Conservation (phyloP, 352 stramenopile genomes). For the Pythium pyrilobum region DNA sequence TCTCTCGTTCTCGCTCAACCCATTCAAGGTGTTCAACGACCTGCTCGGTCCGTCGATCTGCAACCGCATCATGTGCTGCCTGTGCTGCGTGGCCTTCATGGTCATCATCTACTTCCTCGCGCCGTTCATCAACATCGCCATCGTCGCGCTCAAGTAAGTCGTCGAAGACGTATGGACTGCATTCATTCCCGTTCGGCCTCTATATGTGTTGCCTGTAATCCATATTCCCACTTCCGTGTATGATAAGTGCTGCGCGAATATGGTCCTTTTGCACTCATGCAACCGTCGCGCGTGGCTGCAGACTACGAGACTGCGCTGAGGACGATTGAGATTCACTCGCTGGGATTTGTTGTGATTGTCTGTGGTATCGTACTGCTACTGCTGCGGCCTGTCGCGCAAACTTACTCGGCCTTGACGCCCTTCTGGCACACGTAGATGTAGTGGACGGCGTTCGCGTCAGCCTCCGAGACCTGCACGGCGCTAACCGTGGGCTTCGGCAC, state of each 20-base stretch:
- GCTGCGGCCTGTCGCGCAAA: not conserved
- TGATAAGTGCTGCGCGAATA: no score
- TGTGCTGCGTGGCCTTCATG: slow-evolving; percentile 84
- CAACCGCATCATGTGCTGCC: slow-evolving; percentile 78
- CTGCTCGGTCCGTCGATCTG: slow-evolving; percentile 85
- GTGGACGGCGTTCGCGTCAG: slow-evolving; percentile 92
- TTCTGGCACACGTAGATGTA: slow-evolving; percentile 97
- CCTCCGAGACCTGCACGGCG: slow-evolving; percentile 89
- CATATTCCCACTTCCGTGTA: no score
- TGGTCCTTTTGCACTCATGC: no score
- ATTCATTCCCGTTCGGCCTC: no score
- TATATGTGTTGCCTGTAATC: no score
- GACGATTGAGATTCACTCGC: no score
- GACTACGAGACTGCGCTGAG: no score
- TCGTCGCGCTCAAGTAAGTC: slow-evolving; percentile 55
- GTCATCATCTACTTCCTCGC: slow-evolving; percentile 83
- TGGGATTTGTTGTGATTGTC: not conserved
- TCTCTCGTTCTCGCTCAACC: slow-evolving; percentile 89
- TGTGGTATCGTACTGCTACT: not conserved
- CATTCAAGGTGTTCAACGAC: slow-evolving; percentile 87
- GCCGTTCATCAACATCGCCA: slow-evolving; percentile 80
- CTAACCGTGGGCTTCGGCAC: slow-evolving; percentile 95
- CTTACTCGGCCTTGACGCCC: slow-evolving; percentile 43
- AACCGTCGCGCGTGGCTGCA: no score
- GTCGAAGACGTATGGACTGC: no score